phyloP scores from a whole-genome alignment of 73 alveolate species.

The Stentor roeselii region DNA sequence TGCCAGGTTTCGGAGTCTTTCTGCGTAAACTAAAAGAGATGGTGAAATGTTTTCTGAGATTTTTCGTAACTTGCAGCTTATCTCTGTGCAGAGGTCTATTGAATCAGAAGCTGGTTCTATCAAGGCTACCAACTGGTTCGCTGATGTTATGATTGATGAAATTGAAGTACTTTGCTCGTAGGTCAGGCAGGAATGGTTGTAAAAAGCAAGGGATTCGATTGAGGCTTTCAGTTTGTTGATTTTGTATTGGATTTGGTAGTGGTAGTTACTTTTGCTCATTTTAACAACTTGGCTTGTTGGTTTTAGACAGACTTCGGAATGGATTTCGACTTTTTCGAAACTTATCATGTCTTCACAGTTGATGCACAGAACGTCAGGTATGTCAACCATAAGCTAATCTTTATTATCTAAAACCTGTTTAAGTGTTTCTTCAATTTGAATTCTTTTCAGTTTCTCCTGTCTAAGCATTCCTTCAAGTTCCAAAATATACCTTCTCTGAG shows the following conservation, averaged over 20 bases:
- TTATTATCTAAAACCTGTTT: too few relatives aligned
- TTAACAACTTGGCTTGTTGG: neutral
- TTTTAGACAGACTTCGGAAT: neutral
- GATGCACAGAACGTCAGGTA: conserved; percentile 1
- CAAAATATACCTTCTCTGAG: too few relatives aligned
- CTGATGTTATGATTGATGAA: too few relatives aligned
- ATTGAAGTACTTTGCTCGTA: neutral
- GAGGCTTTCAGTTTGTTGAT: neutral
- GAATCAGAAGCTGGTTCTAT: neutral
- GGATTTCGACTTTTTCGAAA: neutral
- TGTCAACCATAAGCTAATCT: neutral
- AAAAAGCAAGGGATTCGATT: neutral
- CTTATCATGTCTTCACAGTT: neutral
- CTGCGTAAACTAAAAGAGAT: neutral
- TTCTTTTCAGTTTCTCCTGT: too few relatives aligned
- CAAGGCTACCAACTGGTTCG: neutral
- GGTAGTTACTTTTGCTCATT: neutral
- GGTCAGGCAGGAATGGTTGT: neutral
- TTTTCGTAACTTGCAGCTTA: neutral
- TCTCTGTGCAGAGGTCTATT: neutral
- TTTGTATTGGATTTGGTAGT: neutral
- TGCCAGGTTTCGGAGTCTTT: neutral
- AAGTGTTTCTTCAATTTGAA: too few relatives aligned
- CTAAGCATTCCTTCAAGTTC: too few relatives aligned
- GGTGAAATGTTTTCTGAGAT: neutral